Conservation (phyloP, 1,139 yeast genomes). For the Suhomyces panamericanus region DNA sequence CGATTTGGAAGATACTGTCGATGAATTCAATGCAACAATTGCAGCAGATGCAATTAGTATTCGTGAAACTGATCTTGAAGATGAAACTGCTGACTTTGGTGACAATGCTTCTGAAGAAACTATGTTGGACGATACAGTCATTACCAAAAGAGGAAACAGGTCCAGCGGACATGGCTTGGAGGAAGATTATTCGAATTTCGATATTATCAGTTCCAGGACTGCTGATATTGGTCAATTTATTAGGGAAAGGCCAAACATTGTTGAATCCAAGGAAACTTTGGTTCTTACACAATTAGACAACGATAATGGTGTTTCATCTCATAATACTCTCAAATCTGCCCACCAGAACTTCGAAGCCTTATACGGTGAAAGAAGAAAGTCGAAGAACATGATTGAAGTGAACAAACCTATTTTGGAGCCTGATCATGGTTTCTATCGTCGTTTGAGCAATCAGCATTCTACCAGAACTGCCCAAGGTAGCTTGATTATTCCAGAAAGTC, state of each 20-base stretch:
- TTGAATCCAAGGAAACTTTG: conserved; percentile 33
- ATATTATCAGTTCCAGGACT: conserved; percentile 33
- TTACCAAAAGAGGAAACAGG: conserved; percentile 12
- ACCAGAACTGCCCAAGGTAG: conserved; percentile 2
- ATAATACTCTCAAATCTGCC: conserved; percentile 22
- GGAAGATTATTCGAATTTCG: conserved; percentile 32
- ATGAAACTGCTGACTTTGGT: conserved; percentile 21
- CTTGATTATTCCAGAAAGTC: conserved; percentile 7
- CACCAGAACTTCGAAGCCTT: conserved; percentile 26
- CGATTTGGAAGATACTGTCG: conserved; percentile 7
- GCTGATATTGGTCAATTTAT: conserved; percentile 33
- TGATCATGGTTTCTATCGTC: conserved; percentile 9
- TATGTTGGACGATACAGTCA: conserved; percentile 22
- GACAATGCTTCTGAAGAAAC: conserved; percentile 26
- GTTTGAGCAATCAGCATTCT: conserved; percentile 5
- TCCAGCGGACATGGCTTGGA: conserved; percentile 15
- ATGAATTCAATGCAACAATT: conserved; percentile 10
- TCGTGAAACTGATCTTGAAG: conserved; percentile 12
- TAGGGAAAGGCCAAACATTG: conserved; percentile 27
- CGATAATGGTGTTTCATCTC: conserved; percentile 4
- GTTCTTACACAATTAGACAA: conserved; percentile 11
- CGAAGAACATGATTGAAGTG: conserved; percentile 15
- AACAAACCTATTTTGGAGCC: conserved; percentile 16
- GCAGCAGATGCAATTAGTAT: conserved; percentile 11
- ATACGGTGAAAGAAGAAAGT: conserved; percentile 12